Evolutionary conservation across 371 early-diverging fungal genomes (phyloP).

Genomic region (Syncephalastrum monosporum): DNA sequence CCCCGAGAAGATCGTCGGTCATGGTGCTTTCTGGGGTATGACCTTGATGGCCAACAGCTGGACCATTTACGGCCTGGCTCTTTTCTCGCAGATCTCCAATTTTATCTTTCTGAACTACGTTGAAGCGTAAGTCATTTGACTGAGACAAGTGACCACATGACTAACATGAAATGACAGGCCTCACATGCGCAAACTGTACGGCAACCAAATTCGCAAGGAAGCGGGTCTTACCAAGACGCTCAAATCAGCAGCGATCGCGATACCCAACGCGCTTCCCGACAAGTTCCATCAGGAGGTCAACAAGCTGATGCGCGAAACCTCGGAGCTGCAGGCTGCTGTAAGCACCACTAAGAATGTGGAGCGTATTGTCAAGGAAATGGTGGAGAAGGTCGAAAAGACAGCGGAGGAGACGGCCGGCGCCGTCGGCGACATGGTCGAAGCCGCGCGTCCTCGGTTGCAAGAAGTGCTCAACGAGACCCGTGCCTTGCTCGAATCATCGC

Average conservation of each 20-base stretch:
- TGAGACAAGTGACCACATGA: no score
- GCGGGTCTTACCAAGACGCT: conserved; percentile 74
- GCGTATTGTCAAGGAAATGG: conserved; percentile 57
- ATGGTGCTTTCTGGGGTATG: conserved; percentile 89
- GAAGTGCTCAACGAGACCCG: conserved; percentile 61
- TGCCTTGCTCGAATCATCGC: conserved; percentile 49
- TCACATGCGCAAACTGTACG: conserved; percentile 85
- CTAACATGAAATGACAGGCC: conserved; percentile 39
- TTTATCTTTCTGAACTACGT: conserved; percentile 81
- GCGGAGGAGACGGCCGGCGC: conserved; percentile 60
- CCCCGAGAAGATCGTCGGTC: conserved; percentile 90
- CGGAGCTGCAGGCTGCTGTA: conserved; percentile 32
- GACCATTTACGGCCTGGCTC: conserved; percentile 75
- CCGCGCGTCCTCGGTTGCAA: conserved; percentile 51
- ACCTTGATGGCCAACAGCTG: conserved; percentile 80
- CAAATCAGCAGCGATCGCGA: conserved; percentile 30
- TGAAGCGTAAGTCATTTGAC: conserved; percentile 46
- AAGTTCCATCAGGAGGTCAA: conserved; percentile 34
- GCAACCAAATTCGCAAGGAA: conserved; percentile 73
- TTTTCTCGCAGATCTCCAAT: conserved; percentile 78
- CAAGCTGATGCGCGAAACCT: conserved; percentile 41
- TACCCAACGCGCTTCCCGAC: conserved; percentile 33
- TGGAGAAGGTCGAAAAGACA: conserved; percentile 57
- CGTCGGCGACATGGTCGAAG: conserved; percentile 44
- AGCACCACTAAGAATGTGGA: conserved; percentile 53